phyloP scores from a whole-genome alignment of 805 yeast genomes.

The Zygosaccharomyces gambellarensis region DNA sequence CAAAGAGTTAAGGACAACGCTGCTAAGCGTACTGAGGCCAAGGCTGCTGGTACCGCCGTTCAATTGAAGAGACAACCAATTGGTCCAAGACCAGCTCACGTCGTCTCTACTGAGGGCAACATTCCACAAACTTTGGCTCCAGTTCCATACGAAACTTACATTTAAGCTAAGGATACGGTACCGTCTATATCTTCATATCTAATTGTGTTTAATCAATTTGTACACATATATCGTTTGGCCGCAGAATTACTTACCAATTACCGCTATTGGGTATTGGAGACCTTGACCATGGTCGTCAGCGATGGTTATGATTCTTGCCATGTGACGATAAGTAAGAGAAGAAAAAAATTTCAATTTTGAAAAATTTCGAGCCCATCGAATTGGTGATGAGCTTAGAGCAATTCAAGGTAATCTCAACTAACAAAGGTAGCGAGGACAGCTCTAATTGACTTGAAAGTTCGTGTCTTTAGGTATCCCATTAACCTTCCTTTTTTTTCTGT shows the following conservation, averaged over 20 bases:
- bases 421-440: not conserved
- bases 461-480: not conserved
- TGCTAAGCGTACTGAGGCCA: conserved; percentile 88
- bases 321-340: not conserved
- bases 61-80: conserved; percentile 98
- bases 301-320: not conserved
- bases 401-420: not conserved
- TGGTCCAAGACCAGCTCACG: conserved; percentile 91
- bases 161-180: conserved; percentile 48
- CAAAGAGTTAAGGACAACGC: conserved; percentile 98
- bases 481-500: not conserved
- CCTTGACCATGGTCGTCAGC: not conserved
- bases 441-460: not conserved
- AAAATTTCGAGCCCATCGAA: not conserved
- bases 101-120: conserved; percentile 75
- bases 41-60: conserved; percentile 86
- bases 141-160: conserved; percentile 99
- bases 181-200: conserved; percentile 20
- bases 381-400: not conserved
- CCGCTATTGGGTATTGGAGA: not conserved
- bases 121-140: conserved; percentile 97
- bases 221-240: conserved; percentile 20
- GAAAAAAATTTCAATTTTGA: conserved; percentile 3
- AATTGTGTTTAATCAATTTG: conserved; percentile 25
- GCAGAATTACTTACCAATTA: not conserved